Percentiles rank a stretch among this genome's conserved stretches.
Conservation (phyloP, 306 rosid species). For the Prunus kanzakura region DNA sequence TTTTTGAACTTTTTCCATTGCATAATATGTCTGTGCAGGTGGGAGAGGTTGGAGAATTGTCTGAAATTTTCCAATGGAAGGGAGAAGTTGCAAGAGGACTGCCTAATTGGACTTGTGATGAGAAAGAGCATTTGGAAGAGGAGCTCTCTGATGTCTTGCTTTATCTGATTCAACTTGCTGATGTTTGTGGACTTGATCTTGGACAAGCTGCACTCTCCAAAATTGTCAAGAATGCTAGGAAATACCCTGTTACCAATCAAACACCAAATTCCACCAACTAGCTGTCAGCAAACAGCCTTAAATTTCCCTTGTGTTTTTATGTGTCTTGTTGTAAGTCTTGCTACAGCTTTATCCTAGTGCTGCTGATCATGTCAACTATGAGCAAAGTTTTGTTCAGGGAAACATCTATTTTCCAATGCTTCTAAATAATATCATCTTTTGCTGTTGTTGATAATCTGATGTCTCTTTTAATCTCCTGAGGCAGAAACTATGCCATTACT, state of each 20-base stretch:
- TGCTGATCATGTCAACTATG: neutral
- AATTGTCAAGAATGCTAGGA: conserved; percentile 59
- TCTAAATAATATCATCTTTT: neutral
- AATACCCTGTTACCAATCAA: conserved; percentile 48
- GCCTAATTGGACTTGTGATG: conserved; percentile 69
- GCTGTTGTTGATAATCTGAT: neutral
- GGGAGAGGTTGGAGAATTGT: conserved; percentile 78
- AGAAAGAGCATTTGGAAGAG: conserved; percentile 71
- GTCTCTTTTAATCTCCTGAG: no score
- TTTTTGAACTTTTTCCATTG: no score
- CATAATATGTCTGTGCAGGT: conserved; percentile 36
- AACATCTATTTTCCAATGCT: neutral
- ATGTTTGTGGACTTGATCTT: conserved; percentile 73
- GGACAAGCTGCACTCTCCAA: conserved; percentile 73
- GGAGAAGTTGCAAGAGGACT: conserved; percentile 82
- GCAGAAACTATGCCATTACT: neutral
- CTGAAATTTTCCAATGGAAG: conserved; percentile 81
- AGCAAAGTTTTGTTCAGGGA: neutral
- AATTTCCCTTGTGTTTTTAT: neutral
- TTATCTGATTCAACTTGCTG: conserved; percentile 65
- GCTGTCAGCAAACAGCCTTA: neutral
- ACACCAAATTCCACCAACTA: conserved; percentile 31
- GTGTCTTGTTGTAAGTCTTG: neutral
- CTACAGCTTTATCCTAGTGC: neutral
- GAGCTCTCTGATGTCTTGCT: conserved; percentile 80